Percentiles rank a stretch among this genome's conserved stretches.
phyloP scores from a whole-genome alignment of 2,329 filamentous ascomycete genomes.

The Verticillium nubilum region DNA sequence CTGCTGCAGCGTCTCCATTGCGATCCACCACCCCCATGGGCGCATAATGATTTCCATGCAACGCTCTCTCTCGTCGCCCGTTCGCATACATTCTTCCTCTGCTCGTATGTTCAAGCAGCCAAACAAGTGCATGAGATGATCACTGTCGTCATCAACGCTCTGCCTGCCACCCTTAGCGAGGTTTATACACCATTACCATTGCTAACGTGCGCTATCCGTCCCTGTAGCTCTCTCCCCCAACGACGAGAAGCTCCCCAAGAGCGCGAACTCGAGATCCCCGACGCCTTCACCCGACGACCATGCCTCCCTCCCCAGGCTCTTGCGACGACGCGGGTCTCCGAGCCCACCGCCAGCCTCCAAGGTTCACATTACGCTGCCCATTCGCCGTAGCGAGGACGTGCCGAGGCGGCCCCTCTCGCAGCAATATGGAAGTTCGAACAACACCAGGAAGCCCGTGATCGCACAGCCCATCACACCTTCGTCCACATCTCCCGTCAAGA shows the following conservation, averaged over 20 bases:
- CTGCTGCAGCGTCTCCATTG: neutral
- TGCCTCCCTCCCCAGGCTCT: slow-evolving; percentile 38
- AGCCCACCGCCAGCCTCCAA: slow-evolving; percentile 48
- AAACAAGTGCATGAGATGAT: neutral
- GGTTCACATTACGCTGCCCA: slow-evolving; percentile 32
- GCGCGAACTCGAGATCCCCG: slow-evolving; percentile 40
- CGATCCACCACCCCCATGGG: slow-evolving; percentile 28
- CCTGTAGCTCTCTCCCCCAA: slow-evolving; percentile 44
- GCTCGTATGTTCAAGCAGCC: slow-evolving; percentile 46
- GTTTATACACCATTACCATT: slow-evolving; percentile 6
- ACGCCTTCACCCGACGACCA: slow-evolving; percentile 49
- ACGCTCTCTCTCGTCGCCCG: slow-evolving; percentile 57
- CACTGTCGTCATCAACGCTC: neutral
- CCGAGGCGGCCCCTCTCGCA: slow-evolving; percentile 33
- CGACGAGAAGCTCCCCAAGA: slow-evolving; percentile 32
- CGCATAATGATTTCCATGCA: slow-evolving; percentile 55
- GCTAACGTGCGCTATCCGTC: slow-evolving; percentile 11
- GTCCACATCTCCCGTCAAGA: slow-evolving; percentile 15
- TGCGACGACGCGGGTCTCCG: slow-evolving; percentile 46
- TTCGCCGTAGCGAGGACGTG: slow-evolving; percentile 38
- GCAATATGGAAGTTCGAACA: slow-evolving; percentile 28
- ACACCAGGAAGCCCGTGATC: slow-evolving; percentile 43
- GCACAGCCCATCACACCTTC: slow-evolving; percentile 33
- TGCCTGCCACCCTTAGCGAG: neutral
- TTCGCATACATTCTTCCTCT: slow-evolving; percentile 47